Conservation (phyloP, 2,329 filamentous ascomycete species). For the Cladosporium sp. region DNA sequence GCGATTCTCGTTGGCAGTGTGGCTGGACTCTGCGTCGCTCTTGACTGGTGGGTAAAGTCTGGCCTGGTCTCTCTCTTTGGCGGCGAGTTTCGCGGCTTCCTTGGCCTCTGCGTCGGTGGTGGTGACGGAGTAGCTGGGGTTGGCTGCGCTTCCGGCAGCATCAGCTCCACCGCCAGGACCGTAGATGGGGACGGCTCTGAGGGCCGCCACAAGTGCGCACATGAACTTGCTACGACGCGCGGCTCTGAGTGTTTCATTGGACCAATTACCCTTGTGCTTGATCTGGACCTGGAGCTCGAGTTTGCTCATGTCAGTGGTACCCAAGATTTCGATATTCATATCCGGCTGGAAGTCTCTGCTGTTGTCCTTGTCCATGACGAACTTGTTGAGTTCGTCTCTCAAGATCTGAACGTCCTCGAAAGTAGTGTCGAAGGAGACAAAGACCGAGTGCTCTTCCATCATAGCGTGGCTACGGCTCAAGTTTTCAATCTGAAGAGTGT, state of each 20-base stretch:
- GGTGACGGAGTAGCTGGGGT: constrained; percentile 76
- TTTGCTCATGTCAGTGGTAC: constrained; percentile 80
- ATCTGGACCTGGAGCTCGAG: constrained; percentile 78
- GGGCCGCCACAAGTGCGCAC: constrained; percentile 80
- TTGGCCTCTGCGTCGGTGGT: constrained; percentile 66
- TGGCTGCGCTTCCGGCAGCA: constrained; percentile 58
- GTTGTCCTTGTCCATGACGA: constrained; percentile 80
- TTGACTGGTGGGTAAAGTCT: constrained; percentile 57
- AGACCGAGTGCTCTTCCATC: constrained; percentile 77
- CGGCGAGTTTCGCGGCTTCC: constrained; percentile 54
- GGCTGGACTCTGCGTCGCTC: constrained; percentile 21
- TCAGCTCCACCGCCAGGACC: constrained; percentile 68
- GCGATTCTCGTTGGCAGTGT: constrained; percentile 11
- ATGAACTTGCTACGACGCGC: constrained; percentile 91
- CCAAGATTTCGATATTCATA: constrained; percentile 66
- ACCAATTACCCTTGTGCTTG: constrained; percentile 69
- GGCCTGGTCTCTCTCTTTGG: constrained; percentile 43
- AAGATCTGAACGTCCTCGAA: constrained; percentile 88
- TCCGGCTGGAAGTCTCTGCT: constrained; percentile 86
- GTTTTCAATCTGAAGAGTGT: constrained; percentile 94
- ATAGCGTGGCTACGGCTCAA: constrained; percentile 86
- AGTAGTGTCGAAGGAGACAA: constrained; percentile 77
- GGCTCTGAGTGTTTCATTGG: constrained; percentile 72
- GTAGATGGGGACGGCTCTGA: constrained; percentile 83
- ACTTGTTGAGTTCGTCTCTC: constrained; percentile 76